A percentile compares a stretch with the other conserved stretches of the same genome.
Conservation (phyloP, 2,329 filamentous ascomycete genomes). For the Ascochyta fabae region DNA sequence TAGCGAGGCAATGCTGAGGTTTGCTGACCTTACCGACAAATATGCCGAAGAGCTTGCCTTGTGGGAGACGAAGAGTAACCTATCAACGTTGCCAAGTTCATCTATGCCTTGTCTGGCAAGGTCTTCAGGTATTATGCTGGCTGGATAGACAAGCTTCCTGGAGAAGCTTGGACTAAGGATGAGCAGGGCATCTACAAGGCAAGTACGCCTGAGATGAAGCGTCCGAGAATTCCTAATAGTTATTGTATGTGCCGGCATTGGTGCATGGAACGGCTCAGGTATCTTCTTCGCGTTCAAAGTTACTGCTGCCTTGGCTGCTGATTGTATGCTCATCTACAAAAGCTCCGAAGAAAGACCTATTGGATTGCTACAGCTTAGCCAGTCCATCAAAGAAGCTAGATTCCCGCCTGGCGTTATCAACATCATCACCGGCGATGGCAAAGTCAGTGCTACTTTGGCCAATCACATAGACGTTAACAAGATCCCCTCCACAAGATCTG, state of each 20-base stretch:
- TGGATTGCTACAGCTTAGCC: slow-evolving; percentile 27
- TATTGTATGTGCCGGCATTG: slow-evolving; percentile 39
- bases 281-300: slow-evolving; percentile 36
- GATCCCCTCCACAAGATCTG: slow-evolving; percentile 51
- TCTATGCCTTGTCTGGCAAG: slow-evolving; percentile 14
- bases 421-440: slow-evolving; percentile 39
- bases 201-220: background rate
- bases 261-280: slow-evolving; percentile 34
- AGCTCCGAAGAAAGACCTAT: slow-evolving; percentile 39
- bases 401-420: slow-evolving; percentile 53
- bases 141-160: slow-evolving; percentile 29
- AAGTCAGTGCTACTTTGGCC: slow-evolving; percentile 45
- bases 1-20: slow-evolving; percentile 29
- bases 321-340: slow-evolving; percentile 42
- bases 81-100: slow-evolving; percentile 11
- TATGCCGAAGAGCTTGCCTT: slow-evolving; percentile 16
- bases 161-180: slow-evolving; percentile 21
- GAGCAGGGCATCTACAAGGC: slow-evolving; percentile 14
- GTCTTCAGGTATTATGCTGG: slow-evolving; percentile 33
- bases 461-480: slow-evolving; percentile 52
- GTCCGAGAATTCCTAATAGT: background rate
- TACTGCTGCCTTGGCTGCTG: slow-evolving; percentile 43
- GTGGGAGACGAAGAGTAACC: slow-evolving; percentile 25
- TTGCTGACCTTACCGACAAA: slow-evolving; percentile 35
- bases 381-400: slow-evolving; percentile 42